Evolutionary conservation across 352 stramenopile species (phyloP).

Genomic region (Phytopythium oedochilum): DNA sequence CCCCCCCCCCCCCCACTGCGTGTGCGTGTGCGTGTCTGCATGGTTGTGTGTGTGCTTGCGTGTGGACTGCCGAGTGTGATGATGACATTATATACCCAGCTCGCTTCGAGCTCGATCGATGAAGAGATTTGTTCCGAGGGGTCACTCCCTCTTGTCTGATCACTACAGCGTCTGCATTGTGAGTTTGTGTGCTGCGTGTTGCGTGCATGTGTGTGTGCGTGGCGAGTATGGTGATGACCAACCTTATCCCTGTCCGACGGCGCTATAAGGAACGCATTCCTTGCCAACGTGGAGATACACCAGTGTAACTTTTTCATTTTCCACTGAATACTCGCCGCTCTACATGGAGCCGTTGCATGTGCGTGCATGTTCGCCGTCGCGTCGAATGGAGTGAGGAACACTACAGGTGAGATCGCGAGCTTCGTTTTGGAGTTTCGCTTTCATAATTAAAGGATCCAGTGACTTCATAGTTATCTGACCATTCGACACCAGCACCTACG

Average conservation of each 20-base stretch:
- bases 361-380: slow-evolving; percentile 4
- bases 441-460: slow-evolving; percentile 83
- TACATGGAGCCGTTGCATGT: slow-evolving; percentile 12
- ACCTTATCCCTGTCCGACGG: slow-evolving; percentile 89
- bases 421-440: slow-evolving; percentile 67
- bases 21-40: slow-evolving; percentile 13
- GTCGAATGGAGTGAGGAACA: slow-evolving; percentile 72
- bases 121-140: slow-evolving; percentile 87
- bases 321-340: neutral
- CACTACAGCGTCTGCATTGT: slow-evolving; percentile 28
- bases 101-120: slow-evolving; percentile 85
- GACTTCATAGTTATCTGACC: slow-evolving; percentile 90
- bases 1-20: slow-evolving; percentile 8
- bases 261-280: slow-evolving; percentile 66
- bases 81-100: slow-evolving; percentile 88
- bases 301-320: slow-evolving; percentile 87
- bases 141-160: slow-evolving; percentile 88
- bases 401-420: slow-evolving; percentile 63
- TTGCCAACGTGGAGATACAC: slow-evolving; percentile 76
- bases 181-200: slow-evolving; percentile 7
- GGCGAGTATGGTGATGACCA: slow-evolving; percentile 73
- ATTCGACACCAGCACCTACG: slow-evolving; percentile 9
- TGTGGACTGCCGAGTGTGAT: slow-evolving; percentile 57
- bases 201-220: slow-evolving; percentile 10
- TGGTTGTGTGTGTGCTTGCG: slow-evolving; percentile 13